phyloP scores from a whole-genome alignment of 2,329 filamentous ascomycete species.

The Madurella mycetomatis region DNA sequence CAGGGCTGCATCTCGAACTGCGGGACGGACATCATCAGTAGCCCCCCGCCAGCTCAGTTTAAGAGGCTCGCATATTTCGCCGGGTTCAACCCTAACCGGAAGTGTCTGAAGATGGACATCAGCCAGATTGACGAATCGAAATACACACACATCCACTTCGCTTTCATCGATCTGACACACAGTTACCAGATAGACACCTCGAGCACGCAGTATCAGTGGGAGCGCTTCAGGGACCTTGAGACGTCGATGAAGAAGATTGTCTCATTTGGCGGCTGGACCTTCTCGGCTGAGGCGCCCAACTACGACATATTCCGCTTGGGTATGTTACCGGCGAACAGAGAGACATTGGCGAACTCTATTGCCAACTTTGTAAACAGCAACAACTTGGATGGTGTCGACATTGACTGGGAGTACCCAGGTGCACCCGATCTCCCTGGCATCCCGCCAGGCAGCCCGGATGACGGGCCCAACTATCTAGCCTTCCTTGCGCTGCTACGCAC shows the following conservation, averaged over 20 bases:
- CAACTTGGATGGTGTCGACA: constrained; percentile 38
- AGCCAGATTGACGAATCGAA: constrained; percentile 6
- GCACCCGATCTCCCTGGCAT: constrained; percentile 33
- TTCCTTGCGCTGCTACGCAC: constrained; percentile 27
- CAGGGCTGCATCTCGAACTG: constrained; percentile 39
- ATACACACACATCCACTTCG: constrained; percentile 29
- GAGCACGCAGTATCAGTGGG: constrained; percentile 19
- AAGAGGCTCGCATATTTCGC: constrained; percentile 22
- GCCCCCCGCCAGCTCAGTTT: background rate
- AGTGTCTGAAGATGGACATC: constrained; percentile 10
- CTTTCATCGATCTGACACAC: constrained; percentile 24
- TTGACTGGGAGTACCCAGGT: constrained; percentile 40
- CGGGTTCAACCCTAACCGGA: constrained; percentile 12
- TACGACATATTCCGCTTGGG: constrained; percentile 14
- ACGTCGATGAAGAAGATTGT: constrained; percentile 19
- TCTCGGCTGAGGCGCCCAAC: constrained; percentile 1
- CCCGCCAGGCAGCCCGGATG: constrained; percentile 24
- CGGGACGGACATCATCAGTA: constrained; percentile 33
- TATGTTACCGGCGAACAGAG: constrained; percentile 6
- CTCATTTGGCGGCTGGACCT: constrained; percentile 22
- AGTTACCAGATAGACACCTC: constrained; percentile 6
- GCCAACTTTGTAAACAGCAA: constrained; percentile 38
- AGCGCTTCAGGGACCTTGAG: constrained; percentile 4
- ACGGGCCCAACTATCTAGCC: constrained; percentile 32
- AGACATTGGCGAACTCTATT: constrained; percentile 33